phyloP scores from a whole-genome alignment of 75 land plant genomes.

The Larix kaempferi region DNA sequence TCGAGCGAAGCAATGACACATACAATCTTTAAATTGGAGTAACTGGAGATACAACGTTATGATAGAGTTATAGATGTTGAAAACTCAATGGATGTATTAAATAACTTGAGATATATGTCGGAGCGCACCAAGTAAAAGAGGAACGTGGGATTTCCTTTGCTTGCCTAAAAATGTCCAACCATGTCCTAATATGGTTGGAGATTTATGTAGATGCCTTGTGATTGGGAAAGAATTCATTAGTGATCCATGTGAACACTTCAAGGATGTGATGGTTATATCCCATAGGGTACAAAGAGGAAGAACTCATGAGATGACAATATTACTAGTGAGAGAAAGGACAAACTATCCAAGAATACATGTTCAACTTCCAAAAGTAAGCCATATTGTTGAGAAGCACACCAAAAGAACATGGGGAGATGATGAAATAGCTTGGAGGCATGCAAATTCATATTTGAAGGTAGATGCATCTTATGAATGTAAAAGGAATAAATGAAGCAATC shows the following conservation, averaged over 20 bases:
- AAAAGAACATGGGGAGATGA: not conserved
- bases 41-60: too few species aligned
- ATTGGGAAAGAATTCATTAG: not conserved
- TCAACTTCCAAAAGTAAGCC: not conserved
- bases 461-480: not conserved
- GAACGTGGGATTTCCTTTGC: not conserved
- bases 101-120: not conserved
- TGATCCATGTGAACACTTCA: not conserved
- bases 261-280: not conserved
- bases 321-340: not conserved
- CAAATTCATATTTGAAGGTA: not conserved
- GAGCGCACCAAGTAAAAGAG: not conserved
- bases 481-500: too few species aligned
- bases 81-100: not conserved
- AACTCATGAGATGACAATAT: not conserved
- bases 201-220: not conserved
- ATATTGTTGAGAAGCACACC: not conserved
- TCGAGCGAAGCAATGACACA: too few species aligned
- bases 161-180: not conserved
- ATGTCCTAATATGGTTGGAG: not conserved
- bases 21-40: too few species aligned
- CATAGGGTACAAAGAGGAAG: not conserved
- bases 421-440: not conserved
- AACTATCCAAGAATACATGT: not conserved
- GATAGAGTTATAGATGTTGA: not conserved